phyloP scores from a whole-genome alignment of 1,284 basidiomycete genomes.

The Heliocybe sulcata region DNA sequence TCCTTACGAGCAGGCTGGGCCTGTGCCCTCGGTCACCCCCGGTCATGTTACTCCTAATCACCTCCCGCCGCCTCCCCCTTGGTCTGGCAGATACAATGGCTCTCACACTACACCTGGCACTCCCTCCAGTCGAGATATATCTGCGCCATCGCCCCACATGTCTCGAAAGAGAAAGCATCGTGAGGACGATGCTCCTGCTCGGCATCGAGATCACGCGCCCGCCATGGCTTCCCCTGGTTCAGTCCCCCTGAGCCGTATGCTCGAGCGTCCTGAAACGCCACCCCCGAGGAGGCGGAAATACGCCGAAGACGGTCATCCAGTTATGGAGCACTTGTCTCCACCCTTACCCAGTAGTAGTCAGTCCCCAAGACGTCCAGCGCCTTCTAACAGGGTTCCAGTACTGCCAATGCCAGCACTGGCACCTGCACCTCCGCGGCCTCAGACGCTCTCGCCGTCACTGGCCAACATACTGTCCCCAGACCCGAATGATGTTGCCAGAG shows the following conservation, averaged over 20 bases:
- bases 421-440: not conserved
- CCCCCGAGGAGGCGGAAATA: conserved; percentile 13
- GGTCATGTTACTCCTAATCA: conserved; percentile 23
- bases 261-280: conserved; percentile 7
- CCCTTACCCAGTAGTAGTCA: not conserved
- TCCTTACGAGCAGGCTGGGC: conserved; percentile 22
- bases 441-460: conserved; percentile 22
- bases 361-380: not conserved
- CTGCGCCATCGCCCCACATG: conserved; percentile 15
- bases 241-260: not conserved
- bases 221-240: not conserved
- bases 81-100: conserved; percentile 48
- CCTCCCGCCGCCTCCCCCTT: conserved; percentile 58
- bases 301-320: conserved; percentile 5
- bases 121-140: not conserved
- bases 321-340: not conserved
- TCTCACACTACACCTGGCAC: conserved; percentile 20
- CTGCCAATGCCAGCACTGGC: not conserved
- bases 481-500: conserved; percentile 11
- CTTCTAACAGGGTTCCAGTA: not conserved
- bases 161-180: conserved; percentile 36
- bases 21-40: not conserved
- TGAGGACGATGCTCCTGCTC: conserved; percentile 14
- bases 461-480: conserved; percentile 25
- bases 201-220: not conserved